Evolutionary conservation across 2,329 filamentous ascomycete genomes (phyloP).

Genomic region (Chalara sp.): DNA sequence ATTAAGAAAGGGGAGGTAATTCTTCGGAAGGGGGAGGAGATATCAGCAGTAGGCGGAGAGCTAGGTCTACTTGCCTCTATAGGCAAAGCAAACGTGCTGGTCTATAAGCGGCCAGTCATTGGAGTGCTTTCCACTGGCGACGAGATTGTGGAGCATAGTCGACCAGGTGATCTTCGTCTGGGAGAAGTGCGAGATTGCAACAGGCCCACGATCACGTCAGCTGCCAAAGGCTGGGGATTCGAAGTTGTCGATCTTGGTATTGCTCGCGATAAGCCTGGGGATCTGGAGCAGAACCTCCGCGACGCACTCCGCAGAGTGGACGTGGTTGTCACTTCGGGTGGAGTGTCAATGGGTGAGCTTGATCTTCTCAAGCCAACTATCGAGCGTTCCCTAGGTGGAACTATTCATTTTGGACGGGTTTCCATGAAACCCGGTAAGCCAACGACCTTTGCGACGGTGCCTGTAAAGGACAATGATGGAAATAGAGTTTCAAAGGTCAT

Average conservation of each 20-base stretch:
- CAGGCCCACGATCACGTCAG: conserved; percentile 77
- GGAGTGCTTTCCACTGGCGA: conserved; percentile 92
- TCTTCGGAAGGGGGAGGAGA: conserved; percentile 69
- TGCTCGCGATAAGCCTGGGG: conserved; percentile 63
- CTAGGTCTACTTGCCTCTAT: conserved; percentile 85
- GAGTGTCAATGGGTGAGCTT: conserved; percentile 96
- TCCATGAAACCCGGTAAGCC: conserved; percentile 98
- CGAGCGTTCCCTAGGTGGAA: conserved; percentile 81
- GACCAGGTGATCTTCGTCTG: conserved; percentile 53
- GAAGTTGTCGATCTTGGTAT: conserved; percentile 81
- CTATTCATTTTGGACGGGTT: conserved; percentile 93
- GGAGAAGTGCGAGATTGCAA: conserved; percentile 95
- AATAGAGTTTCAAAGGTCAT: conserved; percentile 61
- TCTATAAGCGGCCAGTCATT: conserved; percentile 71
- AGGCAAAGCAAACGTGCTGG: conserved; percentile 61
- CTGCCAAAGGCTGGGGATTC: conserved; percentile 68
- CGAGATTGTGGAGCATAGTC: conserved; percentile 75
- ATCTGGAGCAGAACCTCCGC: conserved; percentile 71
- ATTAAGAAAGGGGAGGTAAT: conserved; percentile 64
- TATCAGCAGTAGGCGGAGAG: conserved; percentile 83
- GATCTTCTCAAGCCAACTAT: conserved; percentile 96
- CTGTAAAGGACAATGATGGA: conserved; percentile 53
- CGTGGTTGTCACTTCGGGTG: conserved; percentile 84
- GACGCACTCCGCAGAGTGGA: conserved; percentile 68
- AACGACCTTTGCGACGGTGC: conserved; percentile 89